These are phyloP conservation scores for Mycosphaerella sp. DNA, from an alignment of 2,329 filamentous ascomycete genomes.

Conservation along the genomic window DNA sequence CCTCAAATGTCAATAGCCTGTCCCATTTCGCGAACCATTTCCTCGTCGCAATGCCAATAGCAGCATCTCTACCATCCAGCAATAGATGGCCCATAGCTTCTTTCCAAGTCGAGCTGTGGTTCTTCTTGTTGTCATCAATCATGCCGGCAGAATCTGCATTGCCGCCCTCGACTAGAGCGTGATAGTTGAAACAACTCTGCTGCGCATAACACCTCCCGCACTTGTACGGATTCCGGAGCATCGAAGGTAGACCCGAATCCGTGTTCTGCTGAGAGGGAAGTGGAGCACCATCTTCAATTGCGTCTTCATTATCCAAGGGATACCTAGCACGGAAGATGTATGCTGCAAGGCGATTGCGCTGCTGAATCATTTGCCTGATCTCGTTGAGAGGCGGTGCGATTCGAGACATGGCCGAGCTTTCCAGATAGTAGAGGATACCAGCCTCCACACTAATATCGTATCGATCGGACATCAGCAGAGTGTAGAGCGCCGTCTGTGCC, in stretches of 20 bases:
- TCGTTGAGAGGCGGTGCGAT: slow-evolving; percentile 82
- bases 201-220: slow-evolving; percentile 90
- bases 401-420: slow-evolving; percentile 76
- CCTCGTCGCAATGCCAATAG: slow-evolving; percentile 57
- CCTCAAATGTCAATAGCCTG: slow-evolving; percentile 83
- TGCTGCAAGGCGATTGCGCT: slow-evolving; percentile 82
- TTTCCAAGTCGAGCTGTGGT: slow-evolving; percentile 51
- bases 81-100: slow-evolving; percentile 54
- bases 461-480: slow-evolving; percentile 81
- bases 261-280: slow-evolving; percentile 22
- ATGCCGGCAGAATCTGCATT: slow-evolving; percentile 74
- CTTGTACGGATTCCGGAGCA: slow-evolving; percentile 74
- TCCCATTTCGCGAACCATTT: slow-evolving; percentile 96
- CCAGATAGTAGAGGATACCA: slow-evolving; percentile 91
- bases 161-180: slow-evolving; percentile 81
- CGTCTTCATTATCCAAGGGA: slow-evolving; percentile 12
- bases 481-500: slow-evolving; percentile 92
- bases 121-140: slow-evolving; percentile 52
- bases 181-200: slow-evolving; percentile 84
- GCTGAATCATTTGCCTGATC: slow-evolving; percentile 92
- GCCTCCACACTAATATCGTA: slow-evolving; percentile 90
- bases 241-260: slow-evolving; percentile 67
- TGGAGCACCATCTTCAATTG: not conserved
- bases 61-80: slow-evolving; percentile 36
- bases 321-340: slow-evolving; percentile 55